Evolutionary conservation across 768 basidiomycete genomes (phyloP).

Genomic region (Leccinum boreale): DNA sequence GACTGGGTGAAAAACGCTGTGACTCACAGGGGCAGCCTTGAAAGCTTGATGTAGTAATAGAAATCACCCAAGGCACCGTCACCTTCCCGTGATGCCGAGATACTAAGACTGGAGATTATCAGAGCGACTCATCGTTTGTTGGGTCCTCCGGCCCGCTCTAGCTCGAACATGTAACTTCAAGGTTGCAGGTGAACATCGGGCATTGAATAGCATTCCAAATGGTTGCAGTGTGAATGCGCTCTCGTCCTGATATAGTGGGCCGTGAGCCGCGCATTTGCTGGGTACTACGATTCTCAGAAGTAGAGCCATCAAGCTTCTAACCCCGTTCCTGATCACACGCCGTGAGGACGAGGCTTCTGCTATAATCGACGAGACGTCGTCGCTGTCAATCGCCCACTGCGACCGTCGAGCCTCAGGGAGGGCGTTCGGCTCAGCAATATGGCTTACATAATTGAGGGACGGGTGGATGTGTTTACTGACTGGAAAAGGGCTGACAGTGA

Average conservation of each 20-base stretch:
- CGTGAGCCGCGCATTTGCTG: no score
- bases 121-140: background rate
- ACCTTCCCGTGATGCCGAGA: slow-evolving; percentile 6
- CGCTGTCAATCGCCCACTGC: no score
- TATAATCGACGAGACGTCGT: no score
- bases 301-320: no score
- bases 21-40: background rate
- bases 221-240: background rate
- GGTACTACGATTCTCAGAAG: background rate
- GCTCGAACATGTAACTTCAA: background rate
- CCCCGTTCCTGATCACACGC: no score
- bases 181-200: no score
- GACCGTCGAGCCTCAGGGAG: no score
- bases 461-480: background rate
- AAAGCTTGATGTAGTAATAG: background rate
- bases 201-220: no score
- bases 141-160: background rate
- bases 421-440: background rate
- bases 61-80: background rate
- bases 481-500: background rate
- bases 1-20: background rate
- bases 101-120: background rate
- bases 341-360: no score
- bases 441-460: slow-evolving; percentile 12
- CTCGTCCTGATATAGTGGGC: background rate